These are phyloP conservation scores for Eucalyptus curtisii DNA, from an alignment of 345 rosid genomes.

Conservation along the genomic window DNA sequence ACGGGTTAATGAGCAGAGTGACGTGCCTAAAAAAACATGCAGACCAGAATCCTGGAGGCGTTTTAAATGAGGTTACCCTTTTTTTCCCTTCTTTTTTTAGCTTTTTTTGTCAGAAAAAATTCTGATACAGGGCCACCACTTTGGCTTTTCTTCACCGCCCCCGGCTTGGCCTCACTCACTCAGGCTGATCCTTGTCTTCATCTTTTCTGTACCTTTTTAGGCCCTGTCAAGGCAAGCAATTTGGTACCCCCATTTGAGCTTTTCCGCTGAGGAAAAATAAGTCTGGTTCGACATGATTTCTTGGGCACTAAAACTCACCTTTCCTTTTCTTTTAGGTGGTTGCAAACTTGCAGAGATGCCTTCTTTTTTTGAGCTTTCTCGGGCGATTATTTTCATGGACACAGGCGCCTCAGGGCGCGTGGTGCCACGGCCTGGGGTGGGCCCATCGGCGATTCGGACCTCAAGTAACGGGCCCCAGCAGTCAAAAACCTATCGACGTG, in stretches of 20 bases:
- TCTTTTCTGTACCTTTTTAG: background rate
- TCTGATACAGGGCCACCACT: background rate
- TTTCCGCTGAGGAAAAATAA: background rate
- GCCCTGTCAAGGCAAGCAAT: background rate
- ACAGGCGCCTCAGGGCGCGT: background rate
- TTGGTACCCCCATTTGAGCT: background rate
- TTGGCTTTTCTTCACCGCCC: background rate
- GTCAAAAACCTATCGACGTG: background rate
- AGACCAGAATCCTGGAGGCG: background rate
- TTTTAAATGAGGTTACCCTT: background rate
- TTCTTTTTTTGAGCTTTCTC: background rate
- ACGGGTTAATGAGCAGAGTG: background rate
- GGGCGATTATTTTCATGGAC: background rate
- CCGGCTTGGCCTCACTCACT: background rate
- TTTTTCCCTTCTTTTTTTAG: background rate
- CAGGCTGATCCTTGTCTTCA: background rate
- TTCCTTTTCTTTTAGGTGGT: background rate
- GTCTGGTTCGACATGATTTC: background rate
- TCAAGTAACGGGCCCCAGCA: background rate
- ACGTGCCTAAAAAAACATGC: background rate
- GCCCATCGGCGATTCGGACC: background rate
- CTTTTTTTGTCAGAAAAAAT: background rate
- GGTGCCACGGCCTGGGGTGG: background rate
- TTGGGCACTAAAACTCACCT: background rate
- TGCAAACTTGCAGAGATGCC: background rate